Evolutionary conservation across 495 filamentous ascomycete genomes (phyloP), one percentile per base, ranked within the genome.

Genomic region (Penicillium salamii): DNA sequence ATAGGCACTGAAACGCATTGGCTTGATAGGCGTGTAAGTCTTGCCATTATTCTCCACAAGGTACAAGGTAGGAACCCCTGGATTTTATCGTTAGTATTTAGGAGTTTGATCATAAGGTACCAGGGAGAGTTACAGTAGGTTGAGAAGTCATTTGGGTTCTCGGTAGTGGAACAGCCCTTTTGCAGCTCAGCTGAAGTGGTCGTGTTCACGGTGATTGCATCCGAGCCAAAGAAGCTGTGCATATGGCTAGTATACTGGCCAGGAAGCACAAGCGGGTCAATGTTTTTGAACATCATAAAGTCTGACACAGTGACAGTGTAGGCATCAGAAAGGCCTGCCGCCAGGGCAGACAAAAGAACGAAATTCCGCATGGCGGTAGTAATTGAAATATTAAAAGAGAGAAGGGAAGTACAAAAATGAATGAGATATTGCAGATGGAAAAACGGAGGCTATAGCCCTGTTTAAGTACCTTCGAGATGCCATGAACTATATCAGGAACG

Each of bases 171-270:
- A 44, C 57, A 57, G 38, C 57, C 57, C 9, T 43, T 42, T 15
- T 56, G 57, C 1, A 61, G 50, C 21, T 61, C 57, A 5, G 46
- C 46, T 5, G 57, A 56, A 3, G 53, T 54, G 20, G 46, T 49
- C 3, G 52, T 48, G 15, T 49, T 49, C 8, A 49, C 42, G 14
- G 44, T 61, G 31, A 61, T 38, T 3, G 57, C 57, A 36, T 61
- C 57, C 9, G 46, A 51, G 18, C 57, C 57, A 44, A 61, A 61
- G 50, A 61, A 56, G 34, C 46, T 57, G 26, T 61, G 57, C 57
- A 61, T 61, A 24, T 61, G 57, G 26, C 46, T 52, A 17, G 50
- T 61, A 33, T 61, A 61, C 12, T 50, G 24, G 11, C 57, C 57
- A 1, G 57, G 57, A 2, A 53, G 6, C 1, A 61, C 46, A 18